phyloP scores from a whole-genome alignment of 768 basidiomycete genomes.

The Russula dissimulans region DNA sequence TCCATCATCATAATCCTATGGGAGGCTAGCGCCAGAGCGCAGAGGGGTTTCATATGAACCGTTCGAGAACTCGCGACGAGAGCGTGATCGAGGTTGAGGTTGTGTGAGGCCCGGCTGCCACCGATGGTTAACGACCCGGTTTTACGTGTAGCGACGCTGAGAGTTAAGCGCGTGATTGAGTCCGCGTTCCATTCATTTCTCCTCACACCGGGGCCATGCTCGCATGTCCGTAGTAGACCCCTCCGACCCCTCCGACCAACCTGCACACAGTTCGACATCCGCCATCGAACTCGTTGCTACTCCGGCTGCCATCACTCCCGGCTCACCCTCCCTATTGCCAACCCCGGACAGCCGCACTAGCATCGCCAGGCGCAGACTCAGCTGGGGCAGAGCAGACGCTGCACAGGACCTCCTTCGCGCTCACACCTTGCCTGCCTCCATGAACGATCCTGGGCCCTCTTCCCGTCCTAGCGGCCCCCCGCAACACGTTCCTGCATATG shows the following conservation, averaged over 20 bases:
- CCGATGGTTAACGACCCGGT: too few species aligned
- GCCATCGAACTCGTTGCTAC: slow-evolving; percentile 46
- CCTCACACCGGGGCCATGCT: background rate
- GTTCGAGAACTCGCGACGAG: too few species aligned
- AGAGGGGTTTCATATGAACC: too few species aligned
- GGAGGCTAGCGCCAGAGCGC: too few species aligned
- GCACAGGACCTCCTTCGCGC: slow-evolving; percentile 42
- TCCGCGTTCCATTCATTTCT: too few species aligned
- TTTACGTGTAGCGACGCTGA: too few species aligned
- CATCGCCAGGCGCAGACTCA: slow-evolving; percentile 44
- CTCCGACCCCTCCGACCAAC: background rate
- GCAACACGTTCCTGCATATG: slow-evolving; percentile 12
- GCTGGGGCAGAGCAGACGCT: slow-evolving; percentile 44
- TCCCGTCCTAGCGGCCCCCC: background rate
- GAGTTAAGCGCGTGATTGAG: too few species aligned
- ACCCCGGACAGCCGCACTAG: slow-evolving; percentile 18
- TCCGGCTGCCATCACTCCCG: slow-evolving; percentile 38
- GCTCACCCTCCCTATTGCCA: slow-evolving; percentile 44
- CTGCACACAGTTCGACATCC: slow-evolving; percentile 37
- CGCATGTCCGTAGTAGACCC: background rate
- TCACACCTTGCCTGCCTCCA: slow-evolving; percentile 21
- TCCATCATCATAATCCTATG: too few species aligned
- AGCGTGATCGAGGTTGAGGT: too few species aligned
- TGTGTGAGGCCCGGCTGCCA: too few species aligned
- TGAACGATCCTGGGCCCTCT: slow-evolving; percentile 21